Percentiles rank a stretch among this genome's conserved stretches.
Conservation (phyloP, 345 rosid species). For the Pelargonium nanum region DNA sequence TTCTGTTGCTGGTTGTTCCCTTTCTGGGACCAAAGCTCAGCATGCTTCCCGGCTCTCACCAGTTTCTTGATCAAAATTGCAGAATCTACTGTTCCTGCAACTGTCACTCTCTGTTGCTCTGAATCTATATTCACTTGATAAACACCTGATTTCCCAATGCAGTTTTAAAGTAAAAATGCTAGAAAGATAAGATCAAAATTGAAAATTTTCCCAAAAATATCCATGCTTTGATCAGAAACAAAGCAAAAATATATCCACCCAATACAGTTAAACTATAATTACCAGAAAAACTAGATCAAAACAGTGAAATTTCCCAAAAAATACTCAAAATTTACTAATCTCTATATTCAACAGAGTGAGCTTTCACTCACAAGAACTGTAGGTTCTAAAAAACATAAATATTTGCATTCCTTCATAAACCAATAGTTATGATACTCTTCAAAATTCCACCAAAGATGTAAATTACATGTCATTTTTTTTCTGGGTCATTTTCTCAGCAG, state of each 20-base stretch:
- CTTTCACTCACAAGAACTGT: no score
- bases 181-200: not conserved
- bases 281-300: no score
- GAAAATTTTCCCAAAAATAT: not conserved
- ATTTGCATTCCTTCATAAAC: no score
- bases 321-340: no score
- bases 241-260: no score
- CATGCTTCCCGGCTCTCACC: constrained; percentile 57
- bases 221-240: no score
- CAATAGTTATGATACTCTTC: not conserved
- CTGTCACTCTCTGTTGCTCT: constrained; percentile 68
- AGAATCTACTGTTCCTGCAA: constrained; percentile 57
- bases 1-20: constrained; percentile 20
- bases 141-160: constrained; percentile 36
- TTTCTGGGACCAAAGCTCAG: constrained; percentile 64
- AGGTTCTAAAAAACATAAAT: no score
- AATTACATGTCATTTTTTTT: no score
- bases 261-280: no score
- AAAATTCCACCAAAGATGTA: not conserved
- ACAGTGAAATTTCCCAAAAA: no score
- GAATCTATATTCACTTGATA: constrained; percentile 56
- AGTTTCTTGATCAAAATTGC: constrained; percentile 62
- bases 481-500: no score
- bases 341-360: no score
- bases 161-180: constrained; percentile 2